Conservation (phyloP, 164 flowering plant genomes). For the Litsea cubeba region DNA sequence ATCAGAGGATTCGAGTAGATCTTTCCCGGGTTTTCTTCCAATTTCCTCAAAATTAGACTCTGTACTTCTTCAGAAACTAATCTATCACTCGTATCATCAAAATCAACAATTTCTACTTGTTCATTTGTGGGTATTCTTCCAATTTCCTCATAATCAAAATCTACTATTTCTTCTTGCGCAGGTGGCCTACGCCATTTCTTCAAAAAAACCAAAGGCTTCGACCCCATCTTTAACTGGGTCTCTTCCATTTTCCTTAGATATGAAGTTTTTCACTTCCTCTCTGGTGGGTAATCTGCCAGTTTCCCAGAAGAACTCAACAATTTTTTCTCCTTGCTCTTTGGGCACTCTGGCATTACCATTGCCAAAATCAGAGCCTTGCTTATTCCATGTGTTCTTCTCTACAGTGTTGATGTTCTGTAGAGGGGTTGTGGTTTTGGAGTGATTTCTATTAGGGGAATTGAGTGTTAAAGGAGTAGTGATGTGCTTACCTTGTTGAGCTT, state of each 20-base stretch:
- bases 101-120: constrained; percentile 11
- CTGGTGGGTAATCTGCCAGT: constrained; percentile 5
- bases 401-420: background rate
- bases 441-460: constrained; percentile 11
- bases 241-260: constrained; percentile 2
- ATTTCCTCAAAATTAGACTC: background rate
- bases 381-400: background rate
- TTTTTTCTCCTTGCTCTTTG: background rate
- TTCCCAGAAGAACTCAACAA: background rate
- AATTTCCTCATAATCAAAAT: background rate
- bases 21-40: background rate
- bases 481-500: constrained; percentile 11
- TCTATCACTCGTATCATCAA: background rate
- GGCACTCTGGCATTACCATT: constrained; percentile 1
- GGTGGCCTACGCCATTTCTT: background rate
- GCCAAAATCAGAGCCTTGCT: background rate
- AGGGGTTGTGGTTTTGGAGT: background rate
- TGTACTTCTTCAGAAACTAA: background rate
- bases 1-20: background rate
- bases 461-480: constrained; percentile 11
- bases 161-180: background rate
- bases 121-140: constrained; percentile 18
- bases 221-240: background rate
- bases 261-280: background rate
- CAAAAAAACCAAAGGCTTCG: background rate